Evolutionary conservation across 2,329 filamentous ascomycete species (phyloP), one percentile per base, ranked within the genome.

Genomic region (Claviceps purpurea): DNA sequence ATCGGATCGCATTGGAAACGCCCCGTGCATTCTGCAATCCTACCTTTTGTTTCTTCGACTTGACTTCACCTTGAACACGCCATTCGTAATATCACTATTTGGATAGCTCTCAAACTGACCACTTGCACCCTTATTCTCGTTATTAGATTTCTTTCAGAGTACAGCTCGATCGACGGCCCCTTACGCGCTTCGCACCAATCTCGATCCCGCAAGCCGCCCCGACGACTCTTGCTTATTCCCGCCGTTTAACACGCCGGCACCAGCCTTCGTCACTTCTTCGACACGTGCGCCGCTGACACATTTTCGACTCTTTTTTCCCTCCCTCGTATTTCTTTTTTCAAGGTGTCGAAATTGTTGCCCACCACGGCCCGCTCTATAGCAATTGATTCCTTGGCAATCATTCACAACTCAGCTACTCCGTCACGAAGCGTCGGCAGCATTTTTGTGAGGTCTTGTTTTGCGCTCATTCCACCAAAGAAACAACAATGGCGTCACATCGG

Each of bases 401-500:
- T 56, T 55, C 53, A 59, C 56, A 53, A 54, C 53, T 54, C 50
- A 52, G 55, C 56, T 57, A 50, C 55, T 56, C 54, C 53, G 56
- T 52, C 56, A 58, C 57, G 51, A 56, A 59, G 52, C 43, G 56
- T 51, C 58, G 59, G 55, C 63, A 59, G 60, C 60, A 58, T 56
- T 55, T 54, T 16, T 53, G 53, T 47, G 59, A 59, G 26, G n/a
- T 42, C 18, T 40, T 40, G 59, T 58, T 59, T 59, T 57, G 58
- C 57, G 58, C 52, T 53, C 54, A 58, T 54, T 56, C 53, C 44
- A 50, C 56, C 56, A 58, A 39, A 38, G 40, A 26, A 57, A 39
- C 4, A 46, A 67, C 58, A 53, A 95, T 95, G 89, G 89, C 88
- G 77, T 85, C 89, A 73, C 93, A 85, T 75, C 81, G 90, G 77